Percentiles rank a stretch among this genome's conserved stretches.
Evolutionary conservation across 2,329 filamentous ascomycete species (phyloP).

Genomic region (Trichoderma sp.): DNA sequence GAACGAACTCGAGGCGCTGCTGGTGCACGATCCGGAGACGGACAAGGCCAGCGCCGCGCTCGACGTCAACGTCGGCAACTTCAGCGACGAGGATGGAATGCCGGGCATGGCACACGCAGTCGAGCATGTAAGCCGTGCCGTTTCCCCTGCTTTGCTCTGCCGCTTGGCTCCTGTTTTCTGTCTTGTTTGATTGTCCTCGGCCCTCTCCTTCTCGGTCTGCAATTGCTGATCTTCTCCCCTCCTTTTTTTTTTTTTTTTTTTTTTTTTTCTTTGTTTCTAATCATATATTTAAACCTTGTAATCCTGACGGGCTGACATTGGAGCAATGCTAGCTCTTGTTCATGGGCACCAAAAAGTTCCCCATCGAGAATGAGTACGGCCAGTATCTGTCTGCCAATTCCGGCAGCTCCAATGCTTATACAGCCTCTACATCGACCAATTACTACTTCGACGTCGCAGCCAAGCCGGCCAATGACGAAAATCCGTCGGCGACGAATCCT

Average conservation of each 20-base stretch:
- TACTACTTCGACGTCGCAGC: constrained; percentile 96
- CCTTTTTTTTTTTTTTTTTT: not conserved
- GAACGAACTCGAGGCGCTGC: constrained; percentile 85
- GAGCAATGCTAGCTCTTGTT: constrained; percentile 69
- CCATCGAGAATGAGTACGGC: constrained; percentile 92
- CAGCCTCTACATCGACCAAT: constrained; percentile 89
- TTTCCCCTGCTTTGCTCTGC: not conserved
- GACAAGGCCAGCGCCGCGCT: constrained; percentile 96
- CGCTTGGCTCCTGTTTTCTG: not conserved
- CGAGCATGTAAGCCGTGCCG: constrained; percentile 67
- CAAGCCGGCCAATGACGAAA: constrained; percentile 64
- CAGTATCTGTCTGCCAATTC: constrained; percentile 89
- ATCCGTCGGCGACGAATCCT: constrained; percentile 56
- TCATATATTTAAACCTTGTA: not conserved
- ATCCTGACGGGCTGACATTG: not conserved
- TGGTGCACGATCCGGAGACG: constrained; percentile 92
- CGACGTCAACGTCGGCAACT: constrained; percentile 94
- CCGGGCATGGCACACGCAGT: constrained; percentile 95
- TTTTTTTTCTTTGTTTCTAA: not conserved
- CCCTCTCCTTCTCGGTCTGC: not conserved
- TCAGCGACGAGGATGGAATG: constrained; percentile 88
- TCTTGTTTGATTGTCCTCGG: not conserved
- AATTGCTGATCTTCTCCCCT: not conserved
- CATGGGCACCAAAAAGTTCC: constrained; percentile 99
- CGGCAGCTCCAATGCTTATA: constrained; percentile 93